Evolutionary conservation across 768 basidiomycete genomes (phyloP).

Genomic region (Panaeolus papilionaceus): DNA sequence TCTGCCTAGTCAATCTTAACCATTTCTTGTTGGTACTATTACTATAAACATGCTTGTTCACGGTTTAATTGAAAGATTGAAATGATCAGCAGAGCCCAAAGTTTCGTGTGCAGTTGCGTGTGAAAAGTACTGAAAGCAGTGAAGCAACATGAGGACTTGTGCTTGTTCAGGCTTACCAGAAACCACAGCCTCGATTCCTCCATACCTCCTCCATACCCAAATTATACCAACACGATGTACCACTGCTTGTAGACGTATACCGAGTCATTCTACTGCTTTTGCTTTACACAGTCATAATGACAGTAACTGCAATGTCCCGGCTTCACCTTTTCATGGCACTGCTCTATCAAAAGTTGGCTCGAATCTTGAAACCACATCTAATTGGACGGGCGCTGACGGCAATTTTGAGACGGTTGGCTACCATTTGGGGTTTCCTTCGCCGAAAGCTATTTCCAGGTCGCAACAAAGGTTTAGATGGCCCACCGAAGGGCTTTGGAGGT

Average conservation of each 20-base stretch:
- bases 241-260: background rate
- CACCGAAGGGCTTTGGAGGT: background rate
- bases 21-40: too few species aligned
- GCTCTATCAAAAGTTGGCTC: slow-evolving; percentile 18
- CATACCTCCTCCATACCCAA: background rate
- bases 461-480: slow-evolving; percentile 13
- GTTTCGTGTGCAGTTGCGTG: background rate
- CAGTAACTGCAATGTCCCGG: slow-evolving; percentile 16
- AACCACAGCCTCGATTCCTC: background rate
- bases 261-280: background rate
- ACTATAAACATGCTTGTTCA: too few species aligned
- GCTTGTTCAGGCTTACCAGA: background rate
- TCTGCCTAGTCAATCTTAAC: too few species aligned
- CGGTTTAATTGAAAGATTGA: too few species aligned
- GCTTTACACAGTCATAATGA: background rate
- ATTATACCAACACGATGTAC: background rate
- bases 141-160: background rate
- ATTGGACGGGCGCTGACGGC: slow-evolving; percentile 14
- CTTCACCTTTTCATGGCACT: slow-evolving; percentile 15
- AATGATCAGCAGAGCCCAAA: too few species aligned
- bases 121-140: background rate
- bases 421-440: slow-evolving; percentile 18
- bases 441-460: slow-evolving; percentile 14
- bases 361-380: slow-evolving; percentile 18
- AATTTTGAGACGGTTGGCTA: slow-evolving; percentile 19